Conservation (phyloP, 139 green algal genomes). For the Micractinium sp. region DNA sequence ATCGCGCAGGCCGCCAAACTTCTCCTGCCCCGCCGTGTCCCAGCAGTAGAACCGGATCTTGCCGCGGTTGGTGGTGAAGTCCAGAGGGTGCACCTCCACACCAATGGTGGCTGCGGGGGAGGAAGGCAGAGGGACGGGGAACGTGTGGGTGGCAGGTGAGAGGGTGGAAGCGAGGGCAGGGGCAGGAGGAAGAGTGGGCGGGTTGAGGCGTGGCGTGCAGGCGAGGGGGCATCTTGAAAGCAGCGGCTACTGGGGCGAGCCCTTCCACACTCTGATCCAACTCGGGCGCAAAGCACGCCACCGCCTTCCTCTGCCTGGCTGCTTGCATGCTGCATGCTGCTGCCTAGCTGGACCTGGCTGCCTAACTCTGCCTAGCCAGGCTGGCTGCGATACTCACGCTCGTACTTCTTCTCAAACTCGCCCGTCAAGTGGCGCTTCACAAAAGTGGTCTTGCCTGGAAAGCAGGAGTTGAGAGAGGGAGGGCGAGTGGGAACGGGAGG, state of each 20-base stretch:
- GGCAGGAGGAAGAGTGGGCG: neutral
- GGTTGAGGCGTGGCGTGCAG: no score
- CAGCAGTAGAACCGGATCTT: conserved; percentile 99
- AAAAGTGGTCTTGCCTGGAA: conserved; percentile 93
- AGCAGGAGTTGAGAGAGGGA: neutral
- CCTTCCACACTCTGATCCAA: no score
- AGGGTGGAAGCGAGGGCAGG: neutral
- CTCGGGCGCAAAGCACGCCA: no score
- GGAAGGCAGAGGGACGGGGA: neutral
- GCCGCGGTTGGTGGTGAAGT: conserved; percentile 98
- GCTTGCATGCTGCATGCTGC: no score
- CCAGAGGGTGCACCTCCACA: conserved; percentile 98
- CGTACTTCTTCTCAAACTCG: conserved; percentile 99
- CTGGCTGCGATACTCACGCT: conserved; percentile 72
- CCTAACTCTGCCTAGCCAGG: no score
- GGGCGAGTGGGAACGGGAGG: neutral
- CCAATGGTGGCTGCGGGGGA: conserved; percentile 91
- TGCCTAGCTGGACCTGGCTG: no score
- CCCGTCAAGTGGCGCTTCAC: conserved; percentile 99
- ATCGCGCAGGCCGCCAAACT: conserved; percentile 98
- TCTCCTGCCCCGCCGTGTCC: conserved; percentile 99
- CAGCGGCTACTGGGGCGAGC: no score
- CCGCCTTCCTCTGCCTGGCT: no score
- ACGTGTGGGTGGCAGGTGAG: neutral
- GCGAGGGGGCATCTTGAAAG: no score